Conservation (phyloP, 1,139 yeast species). For the Taphrina sp. region DNA sequence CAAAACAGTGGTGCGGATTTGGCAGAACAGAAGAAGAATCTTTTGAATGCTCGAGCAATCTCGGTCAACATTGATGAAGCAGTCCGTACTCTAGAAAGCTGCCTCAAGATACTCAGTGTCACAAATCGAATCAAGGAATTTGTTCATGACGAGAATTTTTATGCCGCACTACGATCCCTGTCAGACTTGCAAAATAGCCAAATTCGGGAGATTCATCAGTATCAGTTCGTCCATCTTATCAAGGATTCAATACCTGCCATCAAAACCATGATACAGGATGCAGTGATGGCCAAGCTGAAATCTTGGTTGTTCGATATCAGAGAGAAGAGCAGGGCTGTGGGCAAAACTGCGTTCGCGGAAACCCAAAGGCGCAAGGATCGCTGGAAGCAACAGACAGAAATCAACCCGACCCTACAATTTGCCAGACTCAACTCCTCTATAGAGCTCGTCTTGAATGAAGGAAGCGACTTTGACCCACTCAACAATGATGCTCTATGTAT, state of each 20-base stretch:
- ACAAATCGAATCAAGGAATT: constrained; percentile 83
- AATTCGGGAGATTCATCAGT: constrained; percentile 64
- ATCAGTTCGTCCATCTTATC: constrained; percentile 64
- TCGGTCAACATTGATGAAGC: constrained; percentile 44
- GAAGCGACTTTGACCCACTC: constrained; percentile 47
- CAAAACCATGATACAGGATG: constrained; percentile 71
- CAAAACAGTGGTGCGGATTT: constrained; percentile 64
- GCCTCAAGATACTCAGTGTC: constrained; percentile 78
- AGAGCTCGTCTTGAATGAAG: constrained; percentile 61
- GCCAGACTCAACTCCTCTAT: constrained; percentile 83
- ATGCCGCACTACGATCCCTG: constrained; percentile 70
- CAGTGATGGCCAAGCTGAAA: constrained; percentile 69
- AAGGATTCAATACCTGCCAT: constrained; percentile 73
- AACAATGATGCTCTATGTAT: constrained; percentile 52
- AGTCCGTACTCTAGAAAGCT: constrained; percentile 49
- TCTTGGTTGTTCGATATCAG: constrained; percentile 67
- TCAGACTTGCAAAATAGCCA: constrained; percentile 72
- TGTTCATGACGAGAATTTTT: constrained; percentile 70
- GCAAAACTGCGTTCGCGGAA: constrained; percentile 58
- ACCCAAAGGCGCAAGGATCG: constrained; percentile 55
- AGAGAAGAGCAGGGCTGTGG: constrained; percentile 59
- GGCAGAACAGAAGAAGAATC: constrained; percentile 39
- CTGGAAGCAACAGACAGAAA: constrained; percentile 54
- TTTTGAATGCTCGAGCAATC: constrained; percentile 42
- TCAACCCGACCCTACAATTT: constrained; percentile 52